Evolutionary conservation across 345 rosid genomes (phyloP), one percentile per base, ranked within the genome.

Genomic region (Eutrema japonicum): DNA sequence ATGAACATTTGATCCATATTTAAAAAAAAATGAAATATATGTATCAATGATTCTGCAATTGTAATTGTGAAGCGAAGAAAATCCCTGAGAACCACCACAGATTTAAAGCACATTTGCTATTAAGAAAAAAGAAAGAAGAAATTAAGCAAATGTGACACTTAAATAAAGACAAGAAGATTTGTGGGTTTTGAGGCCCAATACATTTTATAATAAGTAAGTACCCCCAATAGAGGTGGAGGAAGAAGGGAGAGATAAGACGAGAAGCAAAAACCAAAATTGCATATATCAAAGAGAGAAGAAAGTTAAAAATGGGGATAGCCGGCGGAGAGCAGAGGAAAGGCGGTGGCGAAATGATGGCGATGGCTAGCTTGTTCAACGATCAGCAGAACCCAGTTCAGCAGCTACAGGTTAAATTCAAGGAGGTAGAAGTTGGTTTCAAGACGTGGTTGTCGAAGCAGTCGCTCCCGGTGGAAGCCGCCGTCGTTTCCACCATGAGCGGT

Each of bases 371-470:
- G 4, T 58, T 78, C 66, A 81, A 78, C n/a, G 81, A 66, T 13
- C 85, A 77, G 52, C 84, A 84, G 66, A 89, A 89, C 36, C 90
- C 94, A 11, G 12, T 93, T 11, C 79, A 83, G 73, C 79, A 79
- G 60, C 7, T 89, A 11, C 91, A 91, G 71, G 18, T 71, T 4
- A 87, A 87, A 56, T 88, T 64, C 68, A 91, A 86, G 77, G 87
- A 88, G 70, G 40, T 88, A 26, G 92, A 93, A 78, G 66, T 38
- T 27, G 82, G 84, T 51, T 86, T 89, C 82, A 85, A 81, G 84
- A 36, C 81, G 2, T 93, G 98, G 98, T 73, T 91, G 40, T 83
- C 98, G 29, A 82, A 82, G 80, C 98, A 93, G 76, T 78, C 94
- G 9, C 50, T 89, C 32, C 79, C 92, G 1, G 87, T 91, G 11